A percentile compares a stretch with the other conserved stretches of the same genome.
These are phyloP conservation scores for Limnanthes douglasii DNA, from an alignment of 345 rosid genomes.

Conservation along the genomic window DNA sequence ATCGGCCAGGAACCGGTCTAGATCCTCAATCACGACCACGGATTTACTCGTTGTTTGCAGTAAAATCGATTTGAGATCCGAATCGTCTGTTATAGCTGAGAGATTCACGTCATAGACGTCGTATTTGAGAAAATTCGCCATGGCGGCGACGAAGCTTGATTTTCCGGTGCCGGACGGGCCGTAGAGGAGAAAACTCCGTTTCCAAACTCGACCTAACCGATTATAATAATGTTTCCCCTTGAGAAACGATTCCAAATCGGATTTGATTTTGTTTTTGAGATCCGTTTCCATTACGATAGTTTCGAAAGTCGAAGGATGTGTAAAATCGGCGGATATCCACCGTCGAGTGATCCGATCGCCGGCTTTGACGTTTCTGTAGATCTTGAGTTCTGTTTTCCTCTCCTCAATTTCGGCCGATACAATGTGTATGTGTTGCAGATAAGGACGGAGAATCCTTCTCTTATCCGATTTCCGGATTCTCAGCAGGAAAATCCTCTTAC, in stretches of 20 bases:
- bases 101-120: slow-evolving; percentile 65
- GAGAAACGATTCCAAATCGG: slow-evolving; percentile 58
- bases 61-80: slow-evolving; percentile 41
- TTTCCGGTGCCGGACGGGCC: slow-evolving; percentile 83
- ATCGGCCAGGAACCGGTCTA: slow-evolving; percentile 34
- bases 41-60: slow-evolving; percentile 37
- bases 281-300: slow-evolving; percentile 66
- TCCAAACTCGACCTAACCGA: slow-evolving; percentile 70
- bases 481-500: slow-evolving; percentile 27
- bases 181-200: slow-evolving; percentile 52
- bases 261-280: slow-evolving; percentile 43
- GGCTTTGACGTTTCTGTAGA: slow-evolving; percentile 31
- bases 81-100: slow-evolving; percentile 35
- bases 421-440: slow-evolving; percentile 78
- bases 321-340: slow-evolving; percentile 74
- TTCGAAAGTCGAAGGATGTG: slow-evolving; percentile 73
- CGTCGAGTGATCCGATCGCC: slow-evolving; percentile 19
- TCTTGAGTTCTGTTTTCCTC: slow-evolving; percentile 34
- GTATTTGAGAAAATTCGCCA: slow-evolving; percentile 54
- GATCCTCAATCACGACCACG: slow-evolving; percentile 52
- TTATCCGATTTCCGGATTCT: slow-evolving; percentile 68
- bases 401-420: slow-evolving; percentile 62
- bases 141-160: slow-evolving; percentile 62
- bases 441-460: slow-evolving; percentile 62
- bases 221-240: slow-evolving; percentile 58